Evolutionary conservation across 768 basidiomycete species (phyloP).

Genomic region (Agrocybe praecox): DNA sequence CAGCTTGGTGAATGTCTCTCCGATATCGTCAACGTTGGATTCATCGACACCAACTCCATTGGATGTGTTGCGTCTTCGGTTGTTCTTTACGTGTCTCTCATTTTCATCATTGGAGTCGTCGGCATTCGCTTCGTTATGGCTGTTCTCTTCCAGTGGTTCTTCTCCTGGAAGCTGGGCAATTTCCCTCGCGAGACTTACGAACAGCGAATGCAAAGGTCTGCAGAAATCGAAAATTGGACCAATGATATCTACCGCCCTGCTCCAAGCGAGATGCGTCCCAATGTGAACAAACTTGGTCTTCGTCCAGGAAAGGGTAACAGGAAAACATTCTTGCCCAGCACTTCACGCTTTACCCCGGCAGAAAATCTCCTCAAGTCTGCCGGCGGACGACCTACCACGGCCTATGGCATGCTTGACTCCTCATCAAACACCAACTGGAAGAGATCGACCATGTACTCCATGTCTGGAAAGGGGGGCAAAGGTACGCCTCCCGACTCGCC

Average conservation of each 20-base stretch:
- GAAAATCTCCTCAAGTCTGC: slow-evolving; percentile 58
- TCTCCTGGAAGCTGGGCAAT: slow-evolving; percentile 92
- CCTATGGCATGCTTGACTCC: slow-evolving; percentile 69
- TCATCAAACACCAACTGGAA: slow-evolving; percentile 54
- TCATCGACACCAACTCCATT: slow-evolving; percentile 91
- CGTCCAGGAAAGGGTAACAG: slow-evolving; percentile 49
- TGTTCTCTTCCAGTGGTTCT: slow-evolving; percentile 97
- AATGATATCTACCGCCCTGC: slow-evolving; percentile 95
- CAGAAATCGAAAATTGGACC: slow-evolving; percentile 95
- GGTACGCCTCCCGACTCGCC: slow-evolving; percentile 75
- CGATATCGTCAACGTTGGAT: slow-evolving; percentile 87
- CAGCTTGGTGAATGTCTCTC: slow-evolving; percentile 79
- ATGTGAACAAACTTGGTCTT: slow-evolving; percentile 75
- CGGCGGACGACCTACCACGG: slow-evolving; percentile 58
- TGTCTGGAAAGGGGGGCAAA: slow-evolving; percentile 47
- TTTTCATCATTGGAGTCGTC: slow-evolving; percentile 98
- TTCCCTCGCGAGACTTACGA: slow-evolving; percentile 93
- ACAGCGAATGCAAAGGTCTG: slow-evolving; percentile 85
- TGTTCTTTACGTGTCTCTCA: slow-evolving; percentile 91
- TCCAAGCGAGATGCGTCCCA: slow-evolving; percentile 88
- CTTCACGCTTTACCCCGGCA: slow-evolving; percentile 75
- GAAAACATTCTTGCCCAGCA: slow-evolving; percentile 67
- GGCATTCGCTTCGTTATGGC: slow-evolving; percentile 96
- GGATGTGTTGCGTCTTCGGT: slow-evolving; percentile 96
- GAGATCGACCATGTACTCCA: slow-evolving; percentile 55